Evolutionary conservation across 306 rosid species (phyloP).

Genomic region (barrel medic (Medicago truncatula)): DNA sequence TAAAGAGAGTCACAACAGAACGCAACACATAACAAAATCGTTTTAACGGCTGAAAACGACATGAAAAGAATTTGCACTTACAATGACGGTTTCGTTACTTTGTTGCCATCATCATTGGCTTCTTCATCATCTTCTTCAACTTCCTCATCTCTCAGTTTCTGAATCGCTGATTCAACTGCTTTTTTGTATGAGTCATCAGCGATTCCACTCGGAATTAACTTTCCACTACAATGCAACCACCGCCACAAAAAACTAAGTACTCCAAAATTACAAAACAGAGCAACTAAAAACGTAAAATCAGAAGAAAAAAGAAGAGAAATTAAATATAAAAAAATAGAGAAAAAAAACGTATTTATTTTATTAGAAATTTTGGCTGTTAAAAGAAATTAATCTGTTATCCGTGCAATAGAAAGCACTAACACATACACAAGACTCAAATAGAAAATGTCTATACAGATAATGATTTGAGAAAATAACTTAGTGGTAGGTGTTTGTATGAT

Average conservation of each 20-base stretch:
- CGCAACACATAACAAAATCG: conserved; percentile 28
- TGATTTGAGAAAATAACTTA: too few relatives aligned
- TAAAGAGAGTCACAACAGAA: conserved; percentile 11
- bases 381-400: too few relatives aligned
- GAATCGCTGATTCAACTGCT: conserved; percentile 91
- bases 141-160: conserved; percentile 61
- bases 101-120: conserved; percentile 40
- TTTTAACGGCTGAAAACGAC: conserved; percentile 43
- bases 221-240: conserved; percentile 71
- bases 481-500: too few relatives aligned
- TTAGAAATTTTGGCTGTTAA: background rate
- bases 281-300: background rate
- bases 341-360: too few relatives aligned
- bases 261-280: conserved; percentile 24
- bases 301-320: background rate
- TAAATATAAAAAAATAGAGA: background rate
- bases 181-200: conserved; percentile 85
- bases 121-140: conserved; percentile 60
- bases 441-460: too few relatives aligned
- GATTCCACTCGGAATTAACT: conserved; percentile 79
- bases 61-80: conserved; percentile 43
- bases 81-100: conserved; percentile 61
- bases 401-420: background rate
- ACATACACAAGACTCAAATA: too few relatives aligned
- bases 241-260: conserved; percentile 3